These are phyloP conservation scores for Arthrobotrys musiformis DNA, from an alignment of 2,329 filamentous ascomycete genomes.

Conservation along the genomic window DNA sequence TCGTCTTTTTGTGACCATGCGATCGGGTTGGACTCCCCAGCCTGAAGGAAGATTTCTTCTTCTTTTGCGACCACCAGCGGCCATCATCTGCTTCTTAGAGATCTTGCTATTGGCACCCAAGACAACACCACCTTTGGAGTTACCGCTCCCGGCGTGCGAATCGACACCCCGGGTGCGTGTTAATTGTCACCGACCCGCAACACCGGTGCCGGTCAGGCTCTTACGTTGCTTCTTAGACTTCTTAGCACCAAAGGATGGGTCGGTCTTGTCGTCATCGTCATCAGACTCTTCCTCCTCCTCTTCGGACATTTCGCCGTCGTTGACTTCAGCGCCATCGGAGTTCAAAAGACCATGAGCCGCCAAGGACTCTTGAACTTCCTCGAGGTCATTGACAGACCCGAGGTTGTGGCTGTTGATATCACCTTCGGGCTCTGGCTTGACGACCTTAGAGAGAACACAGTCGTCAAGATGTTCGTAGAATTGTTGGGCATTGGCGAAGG, in stretches of 20 bases:
- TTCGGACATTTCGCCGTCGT: conserved; percentile 55
- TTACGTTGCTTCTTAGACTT: conserved; percentile 55
- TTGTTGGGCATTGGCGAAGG: conserved; percentile 87
- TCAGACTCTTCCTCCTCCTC: conserved; percentile 71
- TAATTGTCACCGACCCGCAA: conserved; percentile 57
- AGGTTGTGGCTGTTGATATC: conserved; percentile 74
- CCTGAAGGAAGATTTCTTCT: conserved; percentile 91
- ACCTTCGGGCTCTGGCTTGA: conserved; percentile 76
- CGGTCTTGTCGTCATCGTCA: conserved; percentile 69
- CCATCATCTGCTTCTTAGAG: conserved; percentile 55
- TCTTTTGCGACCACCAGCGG: conserved; percentile 80
- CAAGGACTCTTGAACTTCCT: conserved; percentile 62
- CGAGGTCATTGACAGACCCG: conserved; percentile 72
- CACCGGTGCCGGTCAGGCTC: conserved; percentile 47
- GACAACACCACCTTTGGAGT: conserved; percentile 60
- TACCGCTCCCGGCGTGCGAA: conserved; percentile 58
- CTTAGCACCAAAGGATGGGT: conserved; percentile 64
- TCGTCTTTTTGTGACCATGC: conserved; percentile 99
- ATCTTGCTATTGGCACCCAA: conserved; percentile 50
- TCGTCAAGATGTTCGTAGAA: conserved; percentile 96
- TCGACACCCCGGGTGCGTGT: conserved; percentile 55
- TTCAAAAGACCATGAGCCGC: conserved; percentile 57
- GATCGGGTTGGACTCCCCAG: conserved; percentile 90
- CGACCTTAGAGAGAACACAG: conserved; percentile 76
- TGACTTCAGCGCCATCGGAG: conserved; percentile 53